These are phyloP conservation scores for Neonectria faginata DNA, from an alignment of 2,329 filamentous ascomycete species.

Conservation along the genomic window DNA sequence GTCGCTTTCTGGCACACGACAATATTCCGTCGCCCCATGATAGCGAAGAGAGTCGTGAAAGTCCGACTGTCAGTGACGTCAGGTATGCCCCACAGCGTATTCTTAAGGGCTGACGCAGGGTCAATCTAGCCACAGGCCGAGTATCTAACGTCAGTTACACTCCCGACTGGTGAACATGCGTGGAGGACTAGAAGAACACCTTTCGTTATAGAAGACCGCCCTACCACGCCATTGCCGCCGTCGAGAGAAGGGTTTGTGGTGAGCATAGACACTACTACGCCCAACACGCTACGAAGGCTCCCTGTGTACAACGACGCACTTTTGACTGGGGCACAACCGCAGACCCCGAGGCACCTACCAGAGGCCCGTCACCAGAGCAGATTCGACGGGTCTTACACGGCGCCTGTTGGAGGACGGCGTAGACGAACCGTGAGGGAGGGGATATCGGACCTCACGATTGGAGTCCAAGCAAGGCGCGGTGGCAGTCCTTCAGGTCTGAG, in stretches of 20 bases:
- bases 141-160: not conserved
- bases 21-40: not conserved
- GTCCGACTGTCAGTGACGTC: not conserved
- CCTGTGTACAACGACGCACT: conserved; percentile 40
- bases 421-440: conserved; percentile 13
- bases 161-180: not conserved
- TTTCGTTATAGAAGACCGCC: not conserved
- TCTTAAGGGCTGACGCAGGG: not conserved
- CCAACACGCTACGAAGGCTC: conserved; percentile 18
- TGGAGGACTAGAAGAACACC: not conserved
- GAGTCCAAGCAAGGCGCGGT: conserved; percentile 37
- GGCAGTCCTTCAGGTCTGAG: conserved; percentile 54
- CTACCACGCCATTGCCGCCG: not conserved
- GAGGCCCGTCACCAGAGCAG: conserved; percentile 43
- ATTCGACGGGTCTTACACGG: conserved; percentile 39
- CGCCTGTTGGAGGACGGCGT: conserved; percentile 32
- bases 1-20: not conserved
- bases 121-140: not conserved
- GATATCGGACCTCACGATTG: not conserved
- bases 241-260: not conserved
- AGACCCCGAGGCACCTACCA: conserved; percentile 40
- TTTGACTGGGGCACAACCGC: conserved; percentile 34
- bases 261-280: not conserved
- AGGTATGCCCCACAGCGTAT: not conserved
- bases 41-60: not conserved